Evolutionary conservation across 2,329 filamentous ascomycete species (phyloP), one percentile per base, ranked within the genome.

Genomic region (Penicillium psychrosexuale): DNA sequence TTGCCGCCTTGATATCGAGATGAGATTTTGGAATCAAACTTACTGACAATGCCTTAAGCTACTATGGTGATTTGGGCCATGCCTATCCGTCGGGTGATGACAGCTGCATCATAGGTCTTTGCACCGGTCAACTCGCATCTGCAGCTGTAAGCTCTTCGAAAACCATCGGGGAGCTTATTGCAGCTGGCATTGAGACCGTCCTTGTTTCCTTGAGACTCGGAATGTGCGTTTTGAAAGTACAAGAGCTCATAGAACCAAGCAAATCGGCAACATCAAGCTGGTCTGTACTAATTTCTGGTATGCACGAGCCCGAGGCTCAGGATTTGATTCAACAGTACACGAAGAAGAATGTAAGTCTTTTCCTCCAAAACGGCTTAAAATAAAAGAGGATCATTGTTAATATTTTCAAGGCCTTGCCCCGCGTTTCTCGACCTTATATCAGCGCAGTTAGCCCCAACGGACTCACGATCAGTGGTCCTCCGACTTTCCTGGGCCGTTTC

Each of bases 401-500:
- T 24, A 8, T 34, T 8, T 5, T 4, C 3, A 19, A 73, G 66
- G 75, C 74, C 37, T 80, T 83, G 55, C 72, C 81, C 39, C 70
- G 71, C 17, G 78, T 80, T 42, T 79, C 73, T 53, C 78, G 75
- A 59, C 80, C 82, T 3, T 85, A 84, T 70, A 75, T 85, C 66
- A 84, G 82, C 64, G 82, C 82, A 15, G 77, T 84, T 56, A 83
- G 82, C 59, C 77, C 78, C 36, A 83, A 82, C 73, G 81, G 82
- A 36, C 70, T 85, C 53, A 85, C 82, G 15, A 78, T 85, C 66
- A 84, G 81, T 59, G 83, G 81, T 43, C 82, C 83, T 19, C 83
- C 83, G 8, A 73, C 75, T 12, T 79, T 78, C 5, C 77, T 82
- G 34, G 76, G 78, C 59, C 74, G 76, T 22, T 75, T 84, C 49